Conservation (phyloP, 345 rosid species). For the Camelina sativa region DNA sequence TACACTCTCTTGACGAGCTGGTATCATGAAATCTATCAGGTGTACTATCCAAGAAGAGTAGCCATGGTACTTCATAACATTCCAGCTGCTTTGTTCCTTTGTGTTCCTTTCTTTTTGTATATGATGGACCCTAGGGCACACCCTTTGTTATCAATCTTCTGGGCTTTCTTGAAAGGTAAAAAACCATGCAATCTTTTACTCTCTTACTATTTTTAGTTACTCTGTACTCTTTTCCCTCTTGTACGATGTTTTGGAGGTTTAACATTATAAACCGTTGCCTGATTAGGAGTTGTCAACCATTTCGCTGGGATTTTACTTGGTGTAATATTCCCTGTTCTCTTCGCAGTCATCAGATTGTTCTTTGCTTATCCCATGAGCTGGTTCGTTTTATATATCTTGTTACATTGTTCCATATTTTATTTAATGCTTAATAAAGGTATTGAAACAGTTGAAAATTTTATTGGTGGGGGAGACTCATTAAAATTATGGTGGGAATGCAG, state of each 20-base stretch:
- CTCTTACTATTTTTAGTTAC: background rate
- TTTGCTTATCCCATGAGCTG: constrained; percentile 84
- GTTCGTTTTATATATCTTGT: constrained; percentile 48
- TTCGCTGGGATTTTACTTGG: constrained; percentile 69
- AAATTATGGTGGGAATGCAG: constrained; percentile 55
- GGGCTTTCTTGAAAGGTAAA: constrained; percentile 78
- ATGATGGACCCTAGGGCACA: constrained; percentile 51
- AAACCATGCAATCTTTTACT: constrained; percentile 4
- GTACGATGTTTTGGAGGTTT: constrained; percentile 20
- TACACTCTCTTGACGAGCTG: constrained; percentile 22
- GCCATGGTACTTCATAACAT: constrained; percentile 73
- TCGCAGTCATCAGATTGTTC: constrained; percentile 75
- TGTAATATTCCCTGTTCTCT: constrained; percentile 65
- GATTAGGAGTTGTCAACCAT: constrained; percentile 77
- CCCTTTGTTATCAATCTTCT: constrained; percentile 56
- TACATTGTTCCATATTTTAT: constrained; percentile 4
- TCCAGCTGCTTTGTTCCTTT: constrained; percentile 65
- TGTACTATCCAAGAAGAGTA: constrained; percentile 75
- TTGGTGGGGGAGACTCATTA: constrained; percentile 21
- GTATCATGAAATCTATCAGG: constrained; percentile 54
- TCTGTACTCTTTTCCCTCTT: constrained; percentile 21
- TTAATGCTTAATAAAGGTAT: constrained; percentile 2
- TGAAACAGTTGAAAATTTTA: constrained; percentile 3
- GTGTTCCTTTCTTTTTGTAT: constrained; percentile 66
- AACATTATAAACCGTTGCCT: constrained; percentile 26